A percentile compares a stretch with the other conserved stretches of the same genome.
Conservation (phyloP, 441 rosid genomes). For the Bocquillonia castaneifolia region DNA sequence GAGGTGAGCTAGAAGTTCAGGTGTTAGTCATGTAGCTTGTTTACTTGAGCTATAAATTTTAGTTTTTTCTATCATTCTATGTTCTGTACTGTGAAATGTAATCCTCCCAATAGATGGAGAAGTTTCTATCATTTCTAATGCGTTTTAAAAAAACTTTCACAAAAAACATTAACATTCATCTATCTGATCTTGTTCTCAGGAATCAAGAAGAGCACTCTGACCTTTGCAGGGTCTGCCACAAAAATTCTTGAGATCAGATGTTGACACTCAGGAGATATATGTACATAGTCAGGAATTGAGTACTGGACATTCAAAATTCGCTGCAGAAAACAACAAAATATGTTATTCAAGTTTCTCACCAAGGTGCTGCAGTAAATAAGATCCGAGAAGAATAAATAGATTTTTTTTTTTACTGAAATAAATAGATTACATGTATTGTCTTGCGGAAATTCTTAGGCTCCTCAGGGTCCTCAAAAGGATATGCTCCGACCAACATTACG, state of each 20-base stretch:
- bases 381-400: constrained; percentile 4
- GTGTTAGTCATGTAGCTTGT: background rate
- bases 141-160: too few species aligned
- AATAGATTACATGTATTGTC: constrained; percentile 71
- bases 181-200: constrained; percentile 4
- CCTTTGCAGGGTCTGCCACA: constrained; percentile 87
- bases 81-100: too few species aligned
- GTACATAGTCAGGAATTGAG: constrained; percentile 90
- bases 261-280: constrained; percentile 83
- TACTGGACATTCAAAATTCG: constrained; percentile 91
- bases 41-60: background rate
- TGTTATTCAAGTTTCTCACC: constrained; percentile 15
- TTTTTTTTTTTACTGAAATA: too few species aligned
- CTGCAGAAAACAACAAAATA: constrained; percentile 39
- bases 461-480: constrained; percentile 94
- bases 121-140: background rate
- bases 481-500: constrained; percentile 96
- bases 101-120: background rate
- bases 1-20: background rate
- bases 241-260: constrained; percentile 90
- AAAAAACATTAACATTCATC: background rate
- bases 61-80: background rate
- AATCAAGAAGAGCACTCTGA: constrained; percentile 25
- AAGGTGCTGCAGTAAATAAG: background rate
- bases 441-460: constrained; percentile 90